Evolutionary conservation across 2,329 filamentous ascomycete species (phyloP).

Genomic region (Orbilia brochopaga): DNA sequence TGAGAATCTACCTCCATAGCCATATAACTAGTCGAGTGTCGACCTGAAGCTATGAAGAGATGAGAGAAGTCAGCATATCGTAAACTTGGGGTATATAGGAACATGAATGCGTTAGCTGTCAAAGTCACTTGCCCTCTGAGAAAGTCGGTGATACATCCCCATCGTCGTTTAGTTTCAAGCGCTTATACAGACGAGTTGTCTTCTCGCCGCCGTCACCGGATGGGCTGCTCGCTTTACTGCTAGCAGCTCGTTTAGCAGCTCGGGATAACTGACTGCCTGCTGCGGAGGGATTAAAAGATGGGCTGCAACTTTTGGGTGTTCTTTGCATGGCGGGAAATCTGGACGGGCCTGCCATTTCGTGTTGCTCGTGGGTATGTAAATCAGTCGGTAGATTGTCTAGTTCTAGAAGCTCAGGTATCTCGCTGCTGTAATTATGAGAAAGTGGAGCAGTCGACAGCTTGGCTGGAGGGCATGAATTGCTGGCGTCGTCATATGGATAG

Average conservation of each 20-base stretch:
- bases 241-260: constrained; percentile 11
- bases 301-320: not conserved
- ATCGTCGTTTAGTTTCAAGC: not conserved
- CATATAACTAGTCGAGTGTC: too few species aligned
- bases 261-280: not conserved
- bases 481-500: too few species aligned
- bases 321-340: constrained; percentile 13
- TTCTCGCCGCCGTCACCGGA: not conserved
- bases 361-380: not conserved
- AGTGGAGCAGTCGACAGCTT: too few species aligned
- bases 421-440: not conserved
- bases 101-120: too few species aligned
- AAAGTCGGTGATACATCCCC: not conserved
- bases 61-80: too few species aligned
- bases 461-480: too few species aligned
- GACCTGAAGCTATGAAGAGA: too few species aligned
- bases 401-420: not conserved
- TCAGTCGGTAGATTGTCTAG: not conserved
- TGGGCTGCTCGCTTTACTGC: not conserved
- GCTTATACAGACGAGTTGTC: not conserved
- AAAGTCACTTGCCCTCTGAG: too few species aligned
- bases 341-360: constrained; percentile 6
- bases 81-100: too few species aligned
- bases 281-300: not conserved
- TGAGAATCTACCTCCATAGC: too few species aligned